Evolutionary conservation across 1,284 basidiomycete species (phyloP), one percentile per base, ranked within the genome.

Genomic region (Ustilago hordei): DNA sequence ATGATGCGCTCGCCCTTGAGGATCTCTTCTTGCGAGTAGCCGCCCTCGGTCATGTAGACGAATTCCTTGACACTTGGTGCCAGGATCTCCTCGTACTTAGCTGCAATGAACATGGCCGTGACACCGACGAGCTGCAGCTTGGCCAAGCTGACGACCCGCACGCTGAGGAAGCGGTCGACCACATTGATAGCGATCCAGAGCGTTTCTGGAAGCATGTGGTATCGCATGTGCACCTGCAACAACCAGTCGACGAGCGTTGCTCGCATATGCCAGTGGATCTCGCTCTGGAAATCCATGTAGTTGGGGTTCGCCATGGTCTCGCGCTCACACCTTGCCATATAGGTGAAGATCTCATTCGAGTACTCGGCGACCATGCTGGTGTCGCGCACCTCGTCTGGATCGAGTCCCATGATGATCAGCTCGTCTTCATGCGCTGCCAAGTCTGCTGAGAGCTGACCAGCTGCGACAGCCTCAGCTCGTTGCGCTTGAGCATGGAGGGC

Each of bases 321-420:
- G 75, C 92, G 90, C 93, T 96, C 82, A 23, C 79, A 80, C 34
- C 75, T 35, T 11, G 55, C 89, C 97, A 99, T 99, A 88, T 99
- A 98, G 71, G 90, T 90, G 84, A 99, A 99, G 85, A 99, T 99
- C 70, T 99, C 96, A 35, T 95, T 93, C 32, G 95, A 91, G 85
- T 99, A 99, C 87, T 99, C 97, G 54, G 95, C 95, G 28, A 97
- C 95, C 96, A 99, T 98, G 11, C 94, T 95, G 32, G 93, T 93
- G 87, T 99, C 97, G 79, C 91, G 91, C 84, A 92, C 89, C 84
- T 98, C 95, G 31, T 85, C 84, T 1, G 82, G 79, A 52, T 86
- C 84, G 41, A 86, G 75, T 3, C 84, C 84, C 78, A 85, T 82
- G 41, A 68, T 57, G 59, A 79, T 79, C 52, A 85, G 75, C 58